Evolutionary conservation across 2,329 filamentous ascomycete genomes (phyloP), one percentile per base, ranked within the genome.

Genomic region (Aureobasidium pullulans): DNA sequence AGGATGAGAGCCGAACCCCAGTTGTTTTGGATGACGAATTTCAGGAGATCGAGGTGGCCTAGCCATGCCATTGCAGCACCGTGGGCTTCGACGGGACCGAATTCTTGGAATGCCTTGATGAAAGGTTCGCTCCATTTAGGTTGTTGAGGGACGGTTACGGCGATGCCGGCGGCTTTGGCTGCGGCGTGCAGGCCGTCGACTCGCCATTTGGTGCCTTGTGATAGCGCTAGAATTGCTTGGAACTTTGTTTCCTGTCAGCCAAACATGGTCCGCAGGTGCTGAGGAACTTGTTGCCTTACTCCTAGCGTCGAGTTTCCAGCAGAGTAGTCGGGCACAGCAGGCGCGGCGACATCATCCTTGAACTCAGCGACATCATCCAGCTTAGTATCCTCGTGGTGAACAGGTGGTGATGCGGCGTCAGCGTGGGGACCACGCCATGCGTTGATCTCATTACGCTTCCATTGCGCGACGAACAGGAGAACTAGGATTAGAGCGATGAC

Each of bases 101-200:
- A 60, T 3, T 61, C 60, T n/a, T 65, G 62, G 57, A 72, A 74
- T 10, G 65, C 69, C 16, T 63, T 59, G 40, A 70, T 60, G 34
- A 71, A 46, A 15, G 67, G 66, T 6, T 67, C 61, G 1, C 71
- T 66, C 43, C 66, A 66, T 3, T 63, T 64, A 3, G 69, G 68
- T 50, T 74, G 72, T n/a, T 65, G 59, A 6, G 72, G 72, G 9
- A 74, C 68, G 6, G 62, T 62, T 46, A 74, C 64, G 9, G 68
- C 60, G 19, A 75, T 64, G 13, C 67, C 67, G 1, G 69, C 71
- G n/a, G 70, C 63, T 4, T 66, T 64, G 1, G 71, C 72, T 1
- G 72, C 72, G 2, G 70, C 70, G 13, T 67, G 57, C 6, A 75
- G 68, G 2, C 72, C 72, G 34, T 70, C 64, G 3, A 69, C 72